Conservation (phyloP, 345 rosid species). For the Citrus maxima region DNA sequence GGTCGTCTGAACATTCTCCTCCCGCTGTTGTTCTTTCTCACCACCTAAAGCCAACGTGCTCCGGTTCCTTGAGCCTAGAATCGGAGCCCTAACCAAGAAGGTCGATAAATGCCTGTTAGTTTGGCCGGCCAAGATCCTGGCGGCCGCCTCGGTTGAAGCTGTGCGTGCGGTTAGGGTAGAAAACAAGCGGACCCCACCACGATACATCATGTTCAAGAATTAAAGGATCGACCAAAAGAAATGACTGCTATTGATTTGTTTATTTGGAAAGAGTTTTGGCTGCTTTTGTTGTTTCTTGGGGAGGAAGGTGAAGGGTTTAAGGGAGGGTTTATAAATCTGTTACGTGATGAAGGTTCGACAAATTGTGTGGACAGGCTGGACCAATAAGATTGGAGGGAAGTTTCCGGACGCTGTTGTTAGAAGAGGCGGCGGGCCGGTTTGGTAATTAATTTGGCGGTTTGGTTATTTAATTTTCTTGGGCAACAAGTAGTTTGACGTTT, state of each 20-base stretch:
- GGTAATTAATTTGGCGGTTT: not conserved
- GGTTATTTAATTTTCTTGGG: not conserved
- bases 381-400: not conserved
- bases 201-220: not conserved
- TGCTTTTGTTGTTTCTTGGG: not conserved
- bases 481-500: not conserved
- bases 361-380: not conserved
- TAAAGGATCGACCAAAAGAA: not conserved
- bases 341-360: not conserved
- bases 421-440: not conserved
- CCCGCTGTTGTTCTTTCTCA: conserved; percentile 12
- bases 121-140: not conserved
- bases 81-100: conserved; percentile 20
- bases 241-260: too few species aligned
- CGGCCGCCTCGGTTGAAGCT: not conserved
- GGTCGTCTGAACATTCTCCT: not conserved
- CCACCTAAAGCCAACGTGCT: conserved; percentile 23
- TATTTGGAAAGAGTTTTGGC: not conserved
- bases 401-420: not conserved
- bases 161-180: conserved; percentile 13
- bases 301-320: not conserved
- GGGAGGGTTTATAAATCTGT: not conserved
- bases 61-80: conserved; percentile 6
- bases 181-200: conserved; percentile 20
- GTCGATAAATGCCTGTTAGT: not conserved